A percentile compares a stretch with the other conserved stretches of the same genome.
phyloP scores from a whole-genome alignment of 1,139 yeast genomes.

The Magnusiomyces tetraspermus region DNA sequence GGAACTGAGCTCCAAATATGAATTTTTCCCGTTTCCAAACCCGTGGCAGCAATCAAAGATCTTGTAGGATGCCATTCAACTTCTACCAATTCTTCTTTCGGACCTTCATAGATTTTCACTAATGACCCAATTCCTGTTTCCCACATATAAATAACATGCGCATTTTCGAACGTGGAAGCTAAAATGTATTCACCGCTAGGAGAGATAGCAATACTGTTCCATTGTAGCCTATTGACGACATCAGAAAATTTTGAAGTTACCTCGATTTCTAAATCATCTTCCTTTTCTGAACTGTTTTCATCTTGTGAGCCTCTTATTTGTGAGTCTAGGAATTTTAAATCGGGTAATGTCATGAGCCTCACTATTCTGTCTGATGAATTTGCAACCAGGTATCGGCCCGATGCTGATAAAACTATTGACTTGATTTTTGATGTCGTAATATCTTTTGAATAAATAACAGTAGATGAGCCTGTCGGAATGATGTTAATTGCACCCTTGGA shows the following conservation, averaged over 20 bases:
- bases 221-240: conserved; percentile 76
- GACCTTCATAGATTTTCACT: conserved; percentile 83
- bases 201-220: conserved; percentile 75
- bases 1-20: conserved; percentile 76
- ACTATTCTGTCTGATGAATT: conserved; percentile 79
- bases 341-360: conserved; percentile 55
- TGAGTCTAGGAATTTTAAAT: conserved; percentile 21
- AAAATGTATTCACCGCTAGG: conserved; percentile 74
- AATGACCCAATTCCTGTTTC: conserved; percentile 82
- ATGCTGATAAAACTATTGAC: conserved; percentile 52
- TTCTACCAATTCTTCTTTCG: conserved; percentile 74
- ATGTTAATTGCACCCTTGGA: conserved; percentile 70
- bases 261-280: conserved; percentile 44
- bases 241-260: conserved; percentile 82
- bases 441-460: conserved; percentile 42
- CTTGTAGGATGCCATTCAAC: conserved; percentile 69
- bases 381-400: conserved; percentile 61
- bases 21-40: conserved; percentile 74
- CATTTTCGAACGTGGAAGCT: conserved; percentile 80
- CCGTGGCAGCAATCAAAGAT: conserved; percentile 78
- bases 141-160: conserved; percentile 89
- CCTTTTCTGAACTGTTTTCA: conserved; percentile 7
- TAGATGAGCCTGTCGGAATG: conserved; percentile 20
- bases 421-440: conserved; percentile 66
- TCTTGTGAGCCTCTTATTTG: conserved; percentile 10